Evolutionary conservation across 2,329 filamentous ascomycete species (phyloP).

Genomic region (Didymella glomerata): DNA sequence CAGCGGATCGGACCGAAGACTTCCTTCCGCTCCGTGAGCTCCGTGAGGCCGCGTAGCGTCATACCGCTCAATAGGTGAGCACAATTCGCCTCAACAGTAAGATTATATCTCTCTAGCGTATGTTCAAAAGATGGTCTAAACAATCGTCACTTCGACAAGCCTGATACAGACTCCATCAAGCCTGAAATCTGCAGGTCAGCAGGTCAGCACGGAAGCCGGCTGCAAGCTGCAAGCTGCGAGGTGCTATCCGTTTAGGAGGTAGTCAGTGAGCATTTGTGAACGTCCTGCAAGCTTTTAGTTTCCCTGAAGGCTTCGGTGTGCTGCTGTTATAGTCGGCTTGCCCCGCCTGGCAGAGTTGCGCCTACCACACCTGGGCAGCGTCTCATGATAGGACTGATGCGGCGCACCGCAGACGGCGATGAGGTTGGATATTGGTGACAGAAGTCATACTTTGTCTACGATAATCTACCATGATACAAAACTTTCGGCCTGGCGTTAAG

Average conservation of each 20-base stretch:
- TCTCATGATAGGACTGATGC: not conserved
- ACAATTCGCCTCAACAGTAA: not conserved
- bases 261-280: not conserved
- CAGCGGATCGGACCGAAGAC: slow-evolving; percentile 9
- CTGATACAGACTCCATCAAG: too few relatives aligned
- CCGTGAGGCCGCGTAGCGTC: not conserved
- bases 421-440: not conserved
- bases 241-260: not conserved
- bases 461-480: not conserved
- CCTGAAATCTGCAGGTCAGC: too few relatives aligned
- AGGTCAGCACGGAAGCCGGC: not conserved
- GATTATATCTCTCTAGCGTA: not conserved
- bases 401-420: not conserved
- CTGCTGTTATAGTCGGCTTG: not conserved
- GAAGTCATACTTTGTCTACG: too few relatives aligned
- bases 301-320: not conserved
- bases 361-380: not conserved
- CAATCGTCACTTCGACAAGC: too few relatives aligned
- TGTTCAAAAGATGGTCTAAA: too few relatives aligned
- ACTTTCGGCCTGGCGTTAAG: not conserved
- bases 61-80: too few relatives aligned
- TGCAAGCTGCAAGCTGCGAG: not conserved
- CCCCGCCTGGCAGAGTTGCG: not conserved
- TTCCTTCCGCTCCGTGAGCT: slow-evolving; percentile 6
- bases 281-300: not conserved